Evolutionary conservation across 345 rosid species (phyloP).

Genomic region (Geranium rotundifolium): DNA sequence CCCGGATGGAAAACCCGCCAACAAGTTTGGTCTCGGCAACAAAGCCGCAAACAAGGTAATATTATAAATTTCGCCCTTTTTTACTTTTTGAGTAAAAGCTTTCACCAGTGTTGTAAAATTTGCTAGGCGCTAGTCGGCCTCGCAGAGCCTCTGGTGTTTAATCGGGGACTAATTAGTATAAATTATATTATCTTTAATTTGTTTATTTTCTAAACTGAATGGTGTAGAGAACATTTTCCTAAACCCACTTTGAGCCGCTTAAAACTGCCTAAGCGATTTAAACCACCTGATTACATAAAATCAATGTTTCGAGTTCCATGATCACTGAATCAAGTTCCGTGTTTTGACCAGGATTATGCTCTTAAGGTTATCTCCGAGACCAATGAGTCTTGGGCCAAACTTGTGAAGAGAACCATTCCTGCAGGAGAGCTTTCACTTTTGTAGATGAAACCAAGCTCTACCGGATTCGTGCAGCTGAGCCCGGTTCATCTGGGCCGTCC

Average conservation of each 20-base stretch:
- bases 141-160: no score
- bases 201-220: no score
- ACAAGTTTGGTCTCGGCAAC: slow-evolving; percentile 91
- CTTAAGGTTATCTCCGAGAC: slow-evolving; percentile 38
- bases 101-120: no score
- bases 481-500: not conserved
- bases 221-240: no score
- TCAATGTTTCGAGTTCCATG: not conserved
- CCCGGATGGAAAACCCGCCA: slow-evolving; percentile 97
- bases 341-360: slow-evolving; percentile 31
- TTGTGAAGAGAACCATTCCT: slow-evolving; percentile 32
- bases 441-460: slow-evolving; percentile 3
- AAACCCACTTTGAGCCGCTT: no score
- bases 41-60: slow-evolving; percentile 77
- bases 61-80: not conserved
- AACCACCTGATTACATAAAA: no score
- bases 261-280: no score
- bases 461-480: not conserved
- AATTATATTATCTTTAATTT: no score
- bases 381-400: slow-evolving; percentile 41
- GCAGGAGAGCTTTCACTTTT: slow-evolving; percentile 35
- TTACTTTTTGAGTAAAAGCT: not conserved
- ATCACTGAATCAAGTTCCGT: not conserved
- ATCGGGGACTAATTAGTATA: no score
- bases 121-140: no score